phyloP scores from a whole-genome alignment of 371 early-diverging fungal species.

The Mucor saturninus region DNA sequence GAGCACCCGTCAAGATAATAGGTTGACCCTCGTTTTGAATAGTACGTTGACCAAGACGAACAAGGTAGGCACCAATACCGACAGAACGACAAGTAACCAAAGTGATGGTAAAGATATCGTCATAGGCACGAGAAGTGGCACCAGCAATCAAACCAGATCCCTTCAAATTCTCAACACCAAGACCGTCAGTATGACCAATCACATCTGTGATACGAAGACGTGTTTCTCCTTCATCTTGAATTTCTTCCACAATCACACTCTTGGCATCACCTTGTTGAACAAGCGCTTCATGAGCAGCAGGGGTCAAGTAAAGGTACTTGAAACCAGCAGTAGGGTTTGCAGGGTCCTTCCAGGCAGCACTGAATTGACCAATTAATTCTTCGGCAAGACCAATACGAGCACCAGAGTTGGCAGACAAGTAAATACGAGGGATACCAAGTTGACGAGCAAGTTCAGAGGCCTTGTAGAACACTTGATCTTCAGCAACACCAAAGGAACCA shows the following conservation, averaged over 20 bases:
- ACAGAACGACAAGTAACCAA: slow-evolving; percentile 98
- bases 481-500: slow-evolving; percentile 97
- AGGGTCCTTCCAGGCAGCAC: slow-evolving; percentile 85
- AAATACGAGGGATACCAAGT: slow-evolving; percentile 92
- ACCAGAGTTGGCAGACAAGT: slow-evolving; percentile 98
- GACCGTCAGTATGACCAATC: slow-evolving; percentile 88
- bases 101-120: slow-evolving; percentile 96
- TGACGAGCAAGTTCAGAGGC: slow-evolving; percentile 89
- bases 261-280: slow-evolving; percentile 60
- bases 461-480: slow-evolving; percentile 92
- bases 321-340: slow-evolving; percentile 85
- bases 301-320: slow-evolving; percentile 90
- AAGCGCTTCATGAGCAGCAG: slow-evolving; percentile 71
- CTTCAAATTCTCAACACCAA: slow-evolving; percentile 99
- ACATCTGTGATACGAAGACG: slow-evolving; percentile 89
- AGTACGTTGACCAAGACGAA: slow-evolving; percentile 96
- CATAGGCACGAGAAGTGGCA: slow-evolving; percentile 94
- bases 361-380: slow-evolving; percentile 86
- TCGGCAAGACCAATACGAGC: slow-evolving; percentile 99
- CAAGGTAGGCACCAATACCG: slow-evolving; percentile 99
- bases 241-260: slow-evolving; percentile 69
- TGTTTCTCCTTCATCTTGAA: slow-evolving; percentile 75
- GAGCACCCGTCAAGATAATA: slow-evolving; percentile 98
- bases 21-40: slow-evolving; percentile 98
- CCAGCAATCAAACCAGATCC: slow-evolving; percentile 99